phyloP scores from a whole-genome alignment of 2,329 filamentous ascomycete genomes.

The Rhinocladiella similis region DNA sequence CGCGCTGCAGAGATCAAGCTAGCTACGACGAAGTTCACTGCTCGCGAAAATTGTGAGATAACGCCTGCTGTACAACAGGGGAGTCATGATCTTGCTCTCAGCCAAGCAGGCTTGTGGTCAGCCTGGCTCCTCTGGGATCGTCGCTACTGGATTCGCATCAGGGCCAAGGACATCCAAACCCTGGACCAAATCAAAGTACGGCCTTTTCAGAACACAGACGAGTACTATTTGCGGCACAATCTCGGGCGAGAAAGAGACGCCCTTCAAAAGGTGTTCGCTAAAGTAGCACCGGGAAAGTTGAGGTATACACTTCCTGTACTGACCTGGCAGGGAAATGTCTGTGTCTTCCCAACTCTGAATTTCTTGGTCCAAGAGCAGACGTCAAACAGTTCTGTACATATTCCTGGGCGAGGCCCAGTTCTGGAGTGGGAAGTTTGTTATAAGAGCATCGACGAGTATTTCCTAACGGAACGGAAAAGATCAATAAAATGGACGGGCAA shows the following conservation, averaged over 20 bases:
- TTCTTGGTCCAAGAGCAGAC: background rate
- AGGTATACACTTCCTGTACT: constrained; percentile 27
- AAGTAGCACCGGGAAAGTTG: constrained; percentile 23
- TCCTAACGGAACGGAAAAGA: constrained; percentile 7
- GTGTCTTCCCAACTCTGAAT: constrained; percentile 26
- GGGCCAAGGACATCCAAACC: background rate
- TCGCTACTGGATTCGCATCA: constrained; percentile 26
- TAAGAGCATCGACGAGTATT: constrained; percentile 14
- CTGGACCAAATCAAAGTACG: constrained; percentile 17
- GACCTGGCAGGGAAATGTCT: constrained; percentile 12
- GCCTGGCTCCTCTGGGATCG: constrained; percentile 24
- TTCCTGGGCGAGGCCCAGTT: background rate
- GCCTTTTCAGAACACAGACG: constrained; percentile 16
- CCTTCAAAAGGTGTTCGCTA: constrained; percentile 11
- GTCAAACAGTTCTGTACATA: background rate
- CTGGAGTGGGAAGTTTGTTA: constrained; percentile 21
- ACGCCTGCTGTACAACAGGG: background rate
- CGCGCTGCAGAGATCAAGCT: constrained; percentile 11
- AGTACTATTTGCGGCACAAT: background rate
- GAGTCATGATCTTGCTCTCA: background rate
- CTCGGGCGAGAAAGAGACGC: constrained; percentile 1
- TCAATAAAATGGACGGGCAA: constrained; percentile 16
- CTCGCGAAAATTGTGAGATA: background rate
- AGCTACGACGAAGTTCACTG: constrained; percentile 5
- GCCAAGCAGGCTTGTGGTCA: constrained; percentile 9